Percentiles rank a stretch among this genome's conserved stretches.
Evolutionary conservation across 768 basidiomycete species (phyloP).

Genomic region (Phlebiopsis gigantea): DNA sequence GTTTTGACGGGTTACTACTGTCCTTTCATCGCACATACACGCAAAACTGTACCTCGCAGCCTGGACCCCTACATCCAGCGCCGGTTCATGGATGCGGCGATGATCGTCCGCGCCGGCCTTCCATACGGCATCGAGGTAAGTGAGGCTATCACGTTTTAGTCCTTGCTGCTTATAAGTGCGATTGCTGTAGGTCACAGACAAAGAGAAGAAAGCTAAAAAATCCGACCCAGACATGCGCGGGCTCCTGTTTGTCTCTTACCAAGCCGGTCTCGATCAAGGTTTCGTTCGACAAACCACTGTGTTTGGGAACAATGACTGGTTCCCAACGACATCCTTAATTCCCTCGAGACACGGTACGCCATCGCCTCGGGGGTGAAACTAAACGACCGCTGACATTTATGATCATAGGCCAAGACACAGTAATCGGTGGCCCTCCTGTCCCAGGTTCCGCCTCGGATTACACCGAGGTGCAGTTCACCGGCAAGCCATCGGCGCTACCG

Average conservation of each 20-base stretch:
- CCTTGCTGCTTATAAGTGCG: neutral
- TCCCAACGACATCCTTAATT: neutral
- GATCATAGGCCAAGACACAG: neutral
- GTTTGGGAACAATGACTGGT: neutral
- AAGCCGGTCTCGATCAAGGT: neutral
- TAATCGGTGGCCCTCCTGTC: neutral
- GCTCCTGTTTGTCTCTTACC: neutral
- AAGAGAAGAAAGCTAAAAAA: neutral
- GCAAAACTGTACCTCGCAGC: neutral
- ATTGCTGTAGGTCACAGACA: neutral
- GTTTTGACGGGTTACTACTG: neutral
- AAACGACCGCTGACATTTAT: neutral
- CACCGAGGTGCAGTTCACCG: neutral
- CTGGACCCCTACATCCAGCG: neutral
- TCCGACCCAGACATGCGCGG: neutral
- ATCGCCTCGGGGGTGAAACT: neutral
- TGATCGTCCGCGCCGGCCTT: neutral
- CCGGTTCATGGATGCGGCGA: neutral
- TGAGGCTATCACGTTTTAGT: neutral
- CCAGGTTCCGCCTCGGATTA: neutral
- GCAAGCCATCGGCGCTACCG: neutral
- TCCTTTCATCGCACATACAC: neutral
- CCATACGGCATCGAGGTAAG: neutral
- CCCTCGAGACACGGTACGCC: neutral
- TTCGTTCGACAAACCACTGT: neutral